Percentiles rank a stretch among this genome's conserved stretches.
Conservation (phyloP, 2,329 filamentous ascomycete genomes). For the Myriosclerotinia duriaeana region DNA sequence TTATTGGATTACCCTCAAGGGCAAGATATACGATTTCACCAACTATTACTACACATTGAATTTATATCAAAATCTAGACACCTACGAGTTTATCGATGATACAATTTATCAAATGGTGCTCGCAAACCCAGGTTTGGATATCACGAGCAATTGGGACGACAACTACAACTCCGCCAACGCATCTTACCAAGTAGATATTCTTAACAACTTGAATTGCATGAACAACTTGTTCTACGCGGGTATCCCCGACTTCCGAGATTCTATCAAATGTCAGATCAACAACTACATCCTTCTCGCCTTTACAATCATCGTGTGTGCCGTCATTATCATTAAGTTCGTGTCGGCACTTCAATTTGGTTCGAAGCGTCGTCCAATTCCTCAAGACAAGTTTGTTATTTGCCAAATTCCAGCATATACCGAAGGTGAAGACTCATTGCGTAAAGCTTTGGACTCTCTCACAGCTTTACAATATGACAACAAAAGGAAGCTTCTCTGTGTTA, state of each 20-base stretch:
- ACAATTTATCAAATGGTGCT: conserved; percentile 67
- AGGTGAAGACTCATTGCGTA: conserved; percentile 90
- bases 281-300: conserved; percentile 88
- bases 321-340: conserved; percentile 86
- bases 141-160: conserved; percentile 64
- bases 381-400: conserved; percentile 99
- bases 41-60: conserved; percentile 83
- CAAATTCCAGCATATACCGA: conserved; percentile 98
- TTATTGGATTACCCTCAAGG: conserved; percentile 76
- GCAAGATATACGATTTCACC: conserved; percentile 82
- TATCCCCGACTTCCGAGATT: conserved; percentile 78
- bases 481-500: conserved; percentile 91
- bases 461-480: conserved; percentile 98
- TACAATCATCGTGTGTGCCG: conserved; percentile 75
- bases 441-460: conserved; percentile 90
- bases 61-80: conserved; percentile 48
- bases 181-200: conserved; percentile 52
- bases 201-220: conserved; percentile 75
- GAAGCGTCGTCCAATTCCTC: conserved; percentile 81
- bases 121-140: conserved; percentile 74
- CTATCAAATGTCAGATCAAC: conserved; percentile 77
- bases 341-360: conserved; percentile 90
- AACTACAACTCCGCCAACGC: conserved; percentile 52
- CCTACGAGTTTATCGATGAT: conserved; percentile 71
- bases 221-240: conserved; percentile 82